Base-by-base conservation (phyloP, 495 filamentous ascomycete genomes). In the Penicillium egyptiacum region DNA sequence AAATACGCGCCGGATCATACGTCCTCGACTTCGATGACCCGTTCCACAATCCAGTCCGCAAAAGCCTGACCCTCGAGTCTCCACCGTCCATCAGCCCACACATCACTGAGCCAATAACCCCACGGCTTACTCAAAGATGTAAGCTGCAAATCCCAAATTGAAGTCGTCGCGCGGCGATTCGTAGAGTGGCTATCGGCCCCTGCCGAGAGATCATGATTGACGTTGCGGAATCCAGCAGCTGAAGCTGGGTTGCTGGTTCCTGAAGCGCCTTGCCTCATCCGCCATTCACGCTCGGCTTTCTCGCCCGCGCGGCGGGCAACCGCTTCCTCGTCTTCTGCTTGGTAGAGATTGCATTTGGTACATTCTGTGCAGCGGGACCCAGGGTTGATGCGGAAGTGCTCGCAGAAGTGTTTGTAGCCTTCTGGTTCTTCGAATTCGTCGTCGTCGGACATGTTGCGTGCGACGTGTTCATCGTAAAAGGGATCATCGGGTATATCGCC, bases 361-460 rank as follows among this genome's bases (percentile, higher is more conserved):
- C 93, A 98, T 60, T 92, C 84, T 1, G 66, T 77, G 64, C 94
- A 98, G 28, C 76, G 73, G 31, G 83, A 81, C 9, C 87, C 89
- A 0, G 89, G 88, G 35, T 73, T 78, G 28, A 75, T 65, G n/a
- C 94, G 80, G 70, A 98, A 97, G 71, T 98, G 94, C 62, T 96
- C 84, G 67, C 94, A 98, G 64, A 96, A 98, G 70, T 98, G 94
- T 25, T 82, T 73, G 64, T 98, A 97, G 7, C 92, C 88, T 61
- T 89, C 81, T 2, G 78, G 78, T 56, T 81, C 80, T 50, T 73
- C 77, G 11, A 71, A 66, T 44, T 71, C 71, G 20, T 69, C 68
- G 4, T 66, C 70, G 7, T 66, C 66, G 8, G 47, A 60, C 11
- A 59, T 51, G 4, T 62, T 55, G 8, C 55, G 62, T 9, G 47